Percentiles rank a stretch among this genome's conserved stretches.
These are phyloP conservation scores for Didymella exigua DNA, from an alignment of 2,329 filamentous ascomycete species.

Conservation along the genomic window DNA sequence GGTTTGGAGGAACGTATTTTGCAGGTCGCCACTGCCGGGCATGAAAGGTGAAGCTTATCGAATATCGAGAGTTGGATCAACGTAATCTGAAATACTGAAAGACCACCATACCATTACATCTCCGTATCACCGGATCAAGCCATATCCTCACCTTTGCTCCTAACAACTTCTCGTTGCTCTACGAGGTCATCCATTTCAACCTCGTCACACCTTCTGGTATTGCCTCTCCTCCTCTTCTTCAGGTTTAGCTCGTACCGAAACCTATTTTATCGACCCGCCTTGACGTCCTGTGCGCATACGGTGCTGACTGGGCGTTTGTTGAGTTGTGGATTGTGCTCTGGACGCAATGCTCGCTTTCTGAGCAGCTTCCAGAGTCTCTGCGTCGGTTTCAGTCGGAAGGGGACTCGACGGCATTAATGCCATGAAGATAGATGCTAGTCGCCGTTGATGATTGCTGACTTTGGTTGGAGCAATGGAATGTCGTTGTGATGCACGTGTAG, in stretches of 20 bases:
- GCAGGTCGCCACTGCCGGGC: conserved; percentile 80
- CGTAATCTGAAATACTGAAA: not conserved
- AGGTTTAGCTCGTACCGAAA: conserved; percentile 22
- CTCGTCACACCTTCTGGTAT: conserved; percentile 1
- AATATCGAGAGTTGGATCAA: not conserved
- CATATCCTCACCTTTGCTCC: conserved; percentile 45
- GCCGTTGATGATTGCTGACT: conserved; percentile 20
- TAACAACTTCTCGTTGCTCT: conserved; percentile 79
- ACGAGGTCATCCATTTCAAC: conserved; percentile 51
- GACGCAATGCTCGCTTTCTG: conserved; percentile 15
- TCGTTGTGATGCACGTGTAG: not conserved
- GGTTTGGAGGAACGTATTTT: conserved; percentile 84
- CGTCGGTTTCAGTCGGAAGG: conserved; percentile 23
- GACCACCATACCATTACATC: not conserved
- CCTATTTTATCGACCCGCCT: conserved; percentile 19
- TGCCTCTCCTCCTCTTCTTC: conserved; percentile 17
- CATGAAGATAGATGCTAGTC: conserved; percentile 26
- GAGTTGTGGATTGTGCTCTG: conserved; percentile 1
- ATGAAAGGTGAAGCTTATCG: conserved; percentile 51
- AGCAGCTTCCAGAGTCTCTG: conserved; percentile 25
- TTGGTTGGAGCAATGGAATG: not conserved
- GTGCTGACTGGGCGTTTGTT: conserved; percentile 3
- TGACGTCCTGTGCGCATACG: conserved; percentile 11
- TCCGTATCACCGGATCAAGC: not conserved
- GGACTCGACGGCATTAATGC: conserved; percentile 24